These are phyloP conservation scores for Mytilinidion resinicola DNA, from an alignment of 495 filamentous ascomycete genomes.

Conservation along the genomic window DNA sequence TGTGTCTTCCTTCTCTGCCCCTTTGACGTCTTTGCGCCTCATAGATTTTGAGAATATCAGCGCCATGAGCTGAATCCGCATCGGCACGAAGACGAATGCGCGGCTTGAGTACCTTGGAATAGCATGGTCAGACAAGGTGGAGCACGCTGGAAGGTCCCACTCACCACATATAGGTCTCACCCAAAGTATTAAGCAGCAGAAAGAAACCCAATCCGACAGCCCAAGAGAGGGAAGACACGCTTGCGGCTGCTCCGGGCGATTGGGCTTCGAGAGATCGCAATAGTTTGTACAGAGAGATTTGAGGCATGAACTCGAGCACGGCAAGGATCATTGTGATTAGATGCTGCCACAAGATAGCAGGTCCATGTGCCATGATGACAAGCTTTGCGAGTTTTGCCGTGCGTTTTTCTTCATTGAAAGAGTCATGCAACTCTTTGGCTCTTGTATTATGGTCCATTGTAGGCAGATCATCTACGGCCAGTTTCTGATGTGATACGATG, in stretches of 20 bases:
- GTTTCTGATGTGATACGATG: background rate
- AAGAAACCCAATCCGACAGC: background rate
- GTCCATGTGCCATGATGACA: background rate
- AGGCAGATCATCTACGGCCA: background rate
- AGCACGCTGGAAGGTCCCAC: background rate
- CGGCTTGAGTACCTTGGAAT: background rate
- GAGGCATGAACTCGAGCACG: background rate
- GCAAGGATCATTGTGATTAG: background rate
- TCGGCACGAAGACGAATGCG: background rate
- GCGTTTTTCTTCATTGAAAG: background rate
- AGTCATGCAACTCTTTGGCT: background rate
- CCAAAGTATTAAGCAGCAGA: background rate
- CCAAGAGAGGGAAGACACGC: background rate
- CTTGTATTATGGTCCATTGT: background rate
- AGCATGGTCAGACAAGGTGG: background rate
- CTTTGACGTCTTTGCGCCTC: constrained; percentile 73
- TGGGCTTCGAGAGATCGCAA: background rate
- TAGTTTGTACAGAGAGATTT: background rate
- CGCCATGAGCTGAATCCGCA: constrained; percentile 40
- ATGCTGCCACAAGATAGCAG: background rate
- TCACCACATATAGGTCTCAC: constrained; percentile 1
- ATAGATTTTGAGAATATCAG: constrained; percentile 72
- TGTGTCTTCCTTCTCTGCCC: constrained; percentile 31
- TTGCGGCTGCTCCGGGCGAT: background rate
- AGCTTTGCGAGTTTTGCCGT: background rate